phyloP scores from a whole-genome alignment of 108 stramenopile species.

The Cylindrotheca fusiformis region DNA sequence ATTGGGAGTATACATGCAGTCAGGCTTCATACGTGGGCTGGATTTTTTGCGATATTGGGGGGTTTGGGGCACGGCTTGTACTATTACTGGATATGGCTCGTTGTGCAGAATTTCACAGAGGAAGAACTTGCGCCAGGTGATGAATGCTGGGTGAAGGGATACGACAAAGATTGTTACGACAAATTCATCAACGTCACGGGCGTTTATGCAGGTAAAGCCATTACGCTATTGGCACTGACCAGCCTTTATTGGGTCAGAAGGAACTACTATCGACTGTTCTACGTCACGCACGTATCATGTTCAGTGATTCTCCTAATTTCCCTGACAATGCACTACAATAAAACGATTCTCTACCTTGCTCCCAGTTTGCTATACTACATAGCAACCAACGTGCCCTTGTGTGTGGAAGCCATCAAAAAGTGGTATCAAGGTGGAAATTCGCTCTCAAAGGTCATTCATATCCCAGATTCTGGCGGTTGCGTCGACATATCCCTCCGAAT shows the following conservation, averaged over 20 bases:
- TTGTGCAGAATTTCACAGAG: background rate
- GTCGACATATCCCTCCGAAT: background rate
- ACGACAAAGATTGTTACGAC: background rate
- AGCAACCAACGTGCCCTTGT: constrained; percentile 28
- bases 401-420: constrained; percentile 2
- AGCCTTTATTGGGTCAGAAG: constrained; percentile 21
- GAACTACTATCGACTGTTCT: constrained; percentile 18
- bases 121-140: background rate
- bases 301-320: background rate
- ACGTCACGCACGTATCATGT: constrained; percentile 15
- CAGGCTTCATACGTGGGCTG: constrained; percentile 21
- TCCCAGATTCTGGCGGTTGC: constrained; percentile 13
- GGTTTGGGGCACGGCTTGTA: constrained; percentile 14
- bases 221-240: constrained; percentile 15
- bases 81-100: background rate
- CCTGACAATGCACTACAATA: constrained; percentile 33
- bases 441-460: background rate
- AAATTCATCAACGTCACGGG: constrained; percentile 14
- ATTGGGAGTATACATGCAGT: constrained; percentile 17
- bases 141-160: background rate
- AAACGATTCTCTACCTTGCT: constrained; percentile 30
- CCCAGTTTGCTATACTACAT: constrained; percentile 44
- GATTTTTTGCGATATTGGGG: constrained; percentile 14
- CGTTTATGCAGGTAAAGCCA: constrained; percentile 4
- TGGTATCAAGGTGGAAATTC: constrained; percentile 2